These are phyloP conservation scores for Tricholomella constricta DNA, from an alignment of 768 basidiomycete species.

Conservation along the genomic window DNA sequence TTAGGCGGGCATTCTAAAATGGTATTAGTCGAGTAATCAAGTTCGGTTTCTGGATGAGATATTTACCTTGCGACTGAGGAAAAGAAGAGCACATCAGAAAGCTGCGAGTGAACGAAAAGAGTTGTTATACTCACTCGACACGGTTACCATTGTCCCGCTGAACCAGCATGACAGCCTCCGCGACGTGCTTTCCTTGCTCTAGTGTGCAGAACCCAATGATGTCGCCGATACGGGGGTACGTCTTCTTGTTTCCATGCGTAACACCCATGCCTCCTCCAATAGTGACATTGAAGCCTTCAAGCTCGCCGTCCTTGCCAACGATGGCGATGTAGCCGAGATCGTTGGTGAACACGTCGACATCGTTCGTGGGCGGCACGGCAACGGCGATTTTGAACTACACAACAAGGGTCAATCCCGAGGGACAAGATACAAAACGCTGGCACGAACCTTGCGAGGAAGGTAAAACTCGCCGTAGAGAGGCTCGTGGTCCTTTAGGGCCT, in stretches of 20 bases:
- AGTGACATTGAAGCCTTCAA: conserved; percentile 92
- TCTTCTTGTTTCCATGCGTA: conserved; percentile 98
- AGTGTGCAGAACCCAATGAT: conserved; percentile 91
- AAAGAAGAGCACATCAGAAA: conserved; percentile 7
- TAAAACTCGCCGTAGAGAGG: conserved; percentile 98
- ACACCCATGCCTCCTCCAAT: conserved; percentile 99
- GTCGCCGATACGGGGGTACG: conserved; percentile 88
- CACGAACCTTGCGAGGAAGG: conserved; percentile 85
- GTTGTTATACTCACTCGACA: conserved; percentile 65
- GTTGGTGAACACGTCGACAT: conserved; percentile 93
- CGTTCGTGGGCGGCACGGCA: conserved; percentile 94
- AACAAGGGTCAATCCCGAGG: background rate
- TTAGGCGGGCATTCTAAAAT: conserved; percentile 78
- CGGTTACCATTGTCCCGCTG: conserved; percentile 98
- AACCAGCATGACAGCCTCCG: conserved; percentile 91
- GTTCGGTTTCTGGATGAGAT: no score
- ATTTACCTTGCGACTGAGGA: conserved; percentile 60
- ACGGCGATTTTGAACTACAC: conserved; percentile 94
- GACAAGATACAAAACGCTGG: background rate
- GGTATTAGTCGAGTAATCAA: conserved; percentile 8
- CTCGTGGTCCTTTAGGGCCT: conserved; percentile 91
- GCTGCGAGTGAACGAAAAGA: background rate
- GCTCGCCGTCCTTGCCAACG: conserved; percentile 68
- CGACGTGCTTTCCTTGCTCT: conserved; percentile 83
- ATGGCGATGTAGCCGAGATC: conserved; percentile 98